A percentile compares a stretch with the other conserved stretches of the same genome.
Evolutionary conservation across 179 eudicot genomes (phyloP).

Genomic region (Monotropa hypopitys): DNA sequence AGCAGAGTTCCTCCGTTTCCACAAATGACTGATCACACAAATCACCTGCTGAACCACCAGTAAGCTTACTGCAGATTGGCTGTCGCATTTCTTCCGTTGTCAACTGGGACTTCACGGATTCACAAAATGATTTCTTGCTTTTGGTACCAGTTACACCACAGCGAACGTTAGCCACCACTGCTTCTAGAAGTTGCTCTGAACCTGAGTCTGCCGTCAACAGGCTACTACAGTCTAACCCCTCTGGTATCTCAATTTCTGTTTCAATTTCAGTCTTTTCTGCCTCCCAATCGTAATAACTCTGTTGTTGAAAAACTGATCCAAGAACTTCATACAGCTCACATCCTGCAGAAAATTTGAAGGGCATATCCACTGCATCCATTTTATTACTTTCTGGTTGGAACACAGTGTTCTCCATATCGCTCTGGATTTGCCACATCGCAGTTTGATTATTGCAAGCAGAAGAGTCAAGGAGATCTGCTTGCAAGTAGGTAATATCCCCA

Average conservation of each 20-base stretch:
- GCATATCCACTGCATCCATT: neutral
- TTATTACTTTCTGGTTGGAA: neutral
- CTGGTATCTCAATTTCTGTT: slow-evolving; percentile 29
- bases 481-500: neutral
- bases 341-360: slow-evolving; percentile 32
- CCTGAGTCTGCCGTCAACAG: slow-evolving; percentile 40
- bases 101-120: slow-evolving; percentile 36
- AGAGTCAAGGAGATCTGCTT: neutral
- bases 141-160: slow-evolving; percentile 21
- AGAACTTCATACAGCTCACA: slow-evolving; percentile 76
- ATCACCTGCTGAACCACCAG: slow-evolving; percentile 38
- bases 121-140: slow-evolving; percentile 24
- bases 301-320: slow-evolving; percentile 44
- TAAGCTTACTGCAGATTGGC: slow-evolving; percentile 30
- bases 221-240: slow-evolving; percentile 33
- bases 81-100: slow-evolving; percentile 44
- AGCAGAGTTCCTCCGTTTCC: slow-evolving; percentile 33
- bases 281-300: slow-evolving; percentile 29
- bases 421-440: neutral
- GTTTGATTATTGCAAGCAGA: slow-evolving; percentile 1
- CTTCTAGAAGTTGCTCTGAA: slow-evolving; percentile 69
- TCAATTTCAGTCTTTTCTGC: slow-evolving; percentile 23
- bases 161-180: slow-evolving; percentile 66
- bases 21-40: slow-evolving; percentile 40
- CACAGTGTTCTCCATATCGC: neutral